Evolutionary conservation across 2,329 filamentous ascomycete genomes (phyloP), one percentile per base, ranked within the genome.

Genomic region (Graphilbum sp.): DNA sequence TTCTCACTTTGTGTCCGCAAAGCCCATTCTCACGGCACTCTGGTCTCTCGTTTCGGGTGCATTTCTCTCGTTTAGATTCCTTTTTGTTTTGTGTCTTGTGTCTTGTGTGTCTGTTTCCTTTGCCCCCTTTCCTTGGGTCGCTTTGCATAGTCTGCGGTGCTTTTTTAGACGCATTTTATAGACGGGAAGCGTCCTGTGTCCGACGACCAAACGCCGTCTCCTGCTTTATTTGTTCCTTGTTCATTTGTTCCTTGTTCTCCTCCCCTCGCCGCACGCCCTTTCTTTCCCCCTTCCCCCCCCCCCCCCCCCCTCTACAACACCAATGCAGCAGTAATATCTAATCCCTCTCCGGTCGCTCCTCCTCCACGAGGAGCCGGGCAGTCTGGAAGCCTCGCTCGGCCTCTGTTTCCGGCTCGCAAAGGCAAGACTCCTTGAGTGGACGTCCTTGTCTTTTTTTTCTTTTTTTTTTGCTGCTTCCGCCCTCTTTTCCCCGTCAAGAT

Each of bases 341-440:
- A 39, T 39, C 12, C 32, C 32, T 25, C 34, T 21, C 23, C n/a
- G 7, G n/a, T 13, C 31, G 9, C 24, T 15, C 32, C 19, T 16
- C 38, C 13, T 16, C 40, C 6, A 38, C 34, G 27, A 19, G 24
- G 37, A 19, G 30, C n/a, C 35, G 24, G 37, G 32, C 35, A 16
- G 37, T 40, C 41, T 35, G 43, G 39, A 35, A 43, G n/a, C n/a
- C n/a, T n/a, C 38, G 25, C 35, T 42, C 34, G 34, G 32, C 23
- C 38, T 27, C 25, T n/a, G 17, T 18, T 25, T 12, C 23, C 23
- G 23, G 7, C 23, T 12, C 7, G 23, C 12, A 7, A 25, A 7
- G 36, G 43, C 45, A 42, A 39, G 45, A 43, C 43, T 43, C 43
- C 45, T 46, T 43, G 23, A 42, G 32, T 46, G 45, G 45, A 45